Percentiles rank a stretch among this genome's conserved stretches.
These are phyloP conservation scores for Pseudognaphalium luteoalbum DNA, from an alignment of 129 eudicot species.

Conservation along the genomic window DNA sequence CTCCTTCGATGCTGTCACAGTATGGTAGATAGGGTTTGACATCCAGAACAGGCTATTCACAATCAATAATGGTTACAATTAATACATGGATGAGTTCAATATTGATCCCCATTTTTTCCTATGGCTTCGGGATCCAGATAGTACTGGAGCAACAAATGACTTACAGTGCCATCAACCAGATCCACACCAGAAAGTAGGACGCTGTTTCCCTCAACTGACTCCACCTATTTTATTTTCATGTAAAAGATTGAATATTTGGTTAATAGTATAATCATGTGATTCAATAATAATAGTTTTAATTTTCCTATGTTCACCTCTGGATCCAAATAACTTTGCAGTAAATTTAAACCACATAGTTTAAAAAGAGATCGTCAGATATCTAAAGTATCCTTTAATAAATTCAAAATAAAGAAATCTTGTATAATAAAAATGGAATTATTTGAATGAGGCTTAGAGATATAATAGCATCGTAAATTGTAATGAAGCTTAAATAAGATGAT, in stretches of 20 bases:
- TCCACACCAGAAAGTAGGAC: conserved; percentile 92
- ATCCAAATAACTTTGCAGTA: conserved; percentile 9
- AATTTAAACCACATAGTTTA: background rate
- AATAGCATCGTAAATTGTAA: background rate
- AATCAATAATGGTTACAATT: background rate
- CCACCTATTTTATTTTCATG: conserved; percentile 49
- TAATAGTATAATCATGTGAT: background rate
- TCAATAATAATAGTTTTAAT: background rate
- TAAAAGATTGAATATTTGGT: background rate
- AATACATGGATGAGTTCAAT: background rate
- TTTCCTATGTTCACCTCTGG: background rate
- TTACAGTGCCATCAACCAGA: conserved; percentile 94
- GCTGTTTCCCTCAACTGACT: conserved; percentile 58
- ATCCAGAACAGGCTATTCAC: conserved; percentile 83
- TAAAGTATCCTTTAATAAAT: background rate
- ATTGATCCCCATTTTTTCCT: too few relatives aligned
- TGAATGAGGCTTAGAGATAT: background rate
- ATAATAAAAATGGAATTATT: background rate
- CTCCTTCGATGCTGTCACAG: conserved; percentile 78
- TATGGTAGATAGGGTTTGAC: conserved; percentile 92
- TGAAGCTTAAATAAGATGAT: background rate
- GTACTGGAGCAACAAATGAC: conserved; percentile 25
- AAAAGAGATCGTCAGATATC: background rate
- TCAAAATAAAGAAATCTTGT: too few relatives aligned
- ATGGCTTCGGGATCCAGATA: background rate